These are phyloP conservation scores for Yamadazyma oceani DNA, from an alignment of 1,139 yeast genomes.

Conservation along the genomic window DNA sequence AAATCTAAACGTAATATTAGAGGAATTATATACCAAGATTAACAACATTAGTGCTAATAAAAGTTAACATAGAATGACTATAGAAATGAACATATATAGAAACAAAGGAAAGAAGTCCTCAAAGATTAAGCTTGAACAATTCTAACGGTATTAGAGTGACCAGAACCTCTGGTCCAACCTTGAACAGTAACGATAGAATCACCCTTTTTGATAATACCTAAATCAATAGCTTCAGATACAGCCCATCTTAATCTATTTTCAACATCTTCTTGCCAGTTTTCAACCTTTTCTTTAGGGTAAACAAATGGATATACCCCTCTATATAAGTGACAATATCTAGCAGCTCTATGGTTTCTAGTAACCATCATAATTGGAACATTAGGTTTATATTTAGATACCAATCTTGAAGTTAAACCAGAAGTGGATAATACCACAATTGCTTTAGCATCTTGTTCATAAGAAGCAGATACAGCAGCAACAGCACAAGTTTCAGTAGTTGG, in stretches of 20 bases:
- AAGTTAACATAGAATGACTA: conserved; percentile 1
- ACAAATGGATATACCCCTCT: conserved; percentile 99
- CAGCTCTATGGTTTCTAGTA: conserved; percentile 90
- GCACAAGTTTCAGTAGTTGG: conserved; percentile 97
- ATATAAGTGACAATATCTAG: conserved; percentile 93
- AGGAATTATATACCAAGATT: too few relatives aligned
- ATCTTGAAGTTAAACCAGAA: conserved; percentile 92
- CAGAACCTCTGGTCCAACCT: conserved; percentile 99
- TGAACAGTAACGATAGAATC: conserved; percentile 93
- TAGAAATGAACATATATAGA: neutral
- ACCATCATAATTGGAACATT: conserved; percentile 97
- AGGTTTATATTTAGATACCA: conserved; percentile 97
- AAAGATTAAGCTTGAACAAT: conserved; percentile 46
- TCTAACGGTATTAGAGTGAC: conserved; percentile 98
- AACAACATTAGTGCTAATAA: too few relatives aligned
- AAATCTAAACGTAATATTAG: too few relatives aligned
- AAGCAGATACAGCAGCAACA: conserved; percentile 93
- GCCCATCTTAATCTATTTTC: conserved; percentile 95
- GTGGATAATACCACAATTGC: conserved; percentile 96
- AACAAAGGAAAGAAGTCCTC: neutral
- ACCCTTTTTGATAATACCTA: conserved; percentile 85
- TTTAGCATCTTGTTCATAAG: conserved; percentile 94
- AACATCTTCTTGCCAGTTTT: conserved; percentile 95
- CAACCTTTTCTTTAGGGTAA: conserved; percentile 64
- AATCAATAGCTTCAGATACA: conserved; percentile 82